These are phyloP conservation scores for Leccinum fuscescens DNA, from an alignment of 1,284 basidiomycete genomes.

Conservation along the genomic window DNA sequence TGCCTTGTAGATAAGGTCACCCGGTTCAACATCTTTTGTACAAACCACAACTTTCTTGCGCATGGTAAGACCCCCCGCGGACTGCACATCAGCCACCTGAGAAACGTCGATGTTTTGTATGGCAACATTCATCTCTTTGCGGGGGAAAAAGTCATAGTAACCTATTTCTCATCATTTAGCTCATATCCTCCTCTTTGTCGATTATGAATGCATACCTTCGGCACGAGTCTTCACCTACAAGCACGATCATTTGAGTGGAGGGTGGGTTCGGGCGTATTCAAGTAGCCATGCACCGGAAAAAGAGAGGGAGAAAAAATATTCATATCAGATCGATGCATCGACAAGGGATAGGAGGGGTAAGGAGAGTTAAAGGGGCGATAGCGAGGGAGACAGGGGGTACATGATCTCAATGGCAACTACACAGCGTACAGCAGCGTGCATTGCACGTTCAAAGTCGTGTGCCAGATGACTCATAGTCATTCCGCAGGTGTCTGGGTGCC, in stretches of 20 bases:
- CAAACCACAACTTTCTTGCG: constrained; percentile 60
- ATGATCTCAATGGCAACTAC: constrained; percentile 29
- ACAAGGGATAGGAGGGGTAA: constrained; percentile 26
- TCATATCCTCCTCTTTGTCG: constrained; percentile 24
- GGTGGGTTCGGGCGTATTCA: constrained; percentile 19
- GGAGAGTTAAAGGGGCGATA: constrained; percentile 18
- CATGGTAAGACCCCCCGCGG: constrained; percentile 34
- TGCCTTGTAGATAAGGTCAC: constrained; percentile 76
- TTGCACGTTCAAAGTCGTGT: constrained; percentile 31
- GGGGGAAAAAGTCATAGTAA: constrained; percentile 73
- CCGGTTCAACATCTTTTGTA: constrained; percentile 64
- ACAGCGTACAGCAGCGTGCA: constrained; percentile 33
- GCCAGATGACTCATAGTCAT: constrained; percentile 32
- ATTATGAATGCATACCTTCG: constrained; percentile 62
- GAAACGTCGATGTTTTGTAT: constrained; percentile 46
- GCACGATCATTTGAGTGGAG: constrained; percentile 13
- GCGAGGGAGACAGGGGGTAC: constrained; percentile 20
- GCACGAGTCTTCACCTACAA: constrained; percentile 61
- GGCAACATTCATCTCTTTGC: constrained; percentile 64
- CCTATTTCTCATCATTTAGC: constrained; percentile 45
- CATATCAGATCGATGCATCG: constrained; percentile 63
- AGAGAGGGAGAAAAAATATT: constrained; percentile 33
- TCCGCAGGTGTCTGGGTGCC: constrained; percentile 51
- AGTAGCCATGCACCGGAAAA: constrained; percentile 31
- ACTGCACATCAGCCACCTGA: constrained; percentile 19